Evolutionary conservation across 768 basidiomycete genomes (phyloP).

Genomic region (Suillus fuscotomentosus): DNA sequence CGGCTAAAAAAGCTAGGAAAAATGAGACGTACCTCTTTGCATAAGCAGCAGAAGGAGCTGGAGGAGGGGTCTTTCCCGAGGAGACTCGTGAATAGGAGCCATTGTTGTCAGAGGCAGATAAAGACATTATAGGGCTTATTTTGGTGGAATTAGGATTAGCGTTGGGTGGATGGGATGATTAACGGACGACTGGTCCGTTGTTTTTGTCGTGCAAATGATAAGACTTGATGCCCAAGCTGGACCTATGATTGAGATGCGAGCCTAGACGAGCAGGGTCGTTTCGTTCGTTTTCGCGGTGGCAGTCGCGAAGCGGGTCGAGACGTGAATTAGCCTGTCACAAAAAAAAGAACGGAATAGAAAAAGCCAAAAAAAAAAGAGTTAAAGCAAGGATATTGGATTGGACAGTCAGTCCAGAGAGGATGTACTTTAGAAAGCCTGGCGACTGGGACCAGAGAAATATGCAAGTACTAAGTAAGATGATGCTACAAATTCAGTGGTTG

Average conservation of each 20-base stretch:
- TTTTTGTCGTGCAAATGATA: slow-evolving; percentile 31
- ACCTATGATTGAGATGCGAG: slow-evolving; percentile 13
- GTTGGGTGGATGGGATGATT: slow-evolving; percentile 36
- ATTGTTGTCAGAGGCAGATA: slow-evolving; percentile 82
- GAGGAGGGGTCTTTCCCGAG: slow-evolving; percentile 88
- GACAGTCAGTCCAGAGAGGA: slow-evolving; percentile 26
- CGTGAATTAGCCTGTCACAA: slow-evolving; percentile 29
- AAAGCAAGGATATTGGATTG: slow-evolving; percentile 31
- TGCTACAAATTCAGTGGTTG: slow-evolving; percentile 33
- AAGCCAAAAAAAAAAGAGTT: slow-evolving; percentile 12
- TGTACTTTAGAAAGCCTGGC: slow-evolving; percentile 33
- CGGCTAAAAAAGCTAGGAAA: slow-evolving; percentile 14
- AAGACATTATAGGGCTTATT: slow-evolving; percentile 79
- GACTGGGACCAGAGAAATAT: slow-evolving; percentile 35
- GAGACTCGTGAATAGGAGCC: slow-evolving; percentile 78
- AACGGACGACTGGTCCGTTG: slow-evolving; percentile 28
- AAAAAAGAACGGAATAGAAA: slow-evolving; percentile 19
- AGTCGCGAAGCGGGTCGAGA: slow-evolving; percentile 19
- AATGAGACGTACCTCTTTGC: slow-evolving; percentile 68
- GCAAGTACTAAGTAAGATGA: slow-evolving; percentile 38
- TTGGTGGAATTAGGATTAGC: slow-evolving; percentile 79
- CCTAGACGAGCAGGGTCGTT: slow-evolving; percentile 15
- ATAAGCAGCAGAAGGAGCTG: slow-evolving; percentile 86
- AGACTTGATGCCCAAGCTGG: slow-evolving; percentile 17
- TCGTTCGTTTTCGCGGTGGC: slow-evolving; percentile 30